Percentiles rank a stretch among this genome's conserved stretches.
Evolutionary conservation across 2,329 filamentous ascomycete genomes (phyloP).

Genomic region (Onygenales sp.): DNA sequence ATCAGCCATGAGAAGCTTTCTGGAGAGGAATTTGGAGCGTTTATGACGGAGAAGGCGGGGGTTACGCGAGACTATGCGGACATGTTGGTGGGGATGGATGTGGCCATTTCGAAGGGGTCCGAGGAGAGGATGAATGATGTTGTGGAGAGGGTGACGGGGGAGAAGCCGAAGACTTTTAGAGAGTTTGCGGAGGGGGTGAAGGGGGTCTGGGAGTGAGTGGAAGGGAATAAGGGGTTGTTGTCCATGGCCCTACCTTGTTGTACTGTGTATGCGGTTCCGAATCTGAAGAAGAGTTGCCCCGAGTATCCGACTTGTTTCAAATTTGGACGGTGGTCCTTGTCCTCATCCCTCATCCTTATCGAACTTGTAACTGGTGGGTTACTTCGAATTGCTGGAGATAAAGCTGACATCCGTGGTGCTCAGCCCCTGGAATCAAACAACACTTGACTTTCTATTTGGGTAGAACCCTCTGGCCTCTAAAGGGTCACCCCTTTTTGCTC

Average conservation of each 20-base stretch:
- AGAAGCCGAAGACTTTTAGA: conserved; percentile 20
- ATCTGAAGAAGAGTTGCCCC: no score
- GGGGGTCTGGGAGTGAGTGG: conserved; percentile 14
- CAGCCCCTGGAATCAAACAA: no score
- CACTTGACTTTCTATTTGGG: no score
- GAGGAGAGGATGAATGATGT: conserved; percentile 29
- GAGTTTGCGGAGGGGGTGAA: conserved; percentile 8
- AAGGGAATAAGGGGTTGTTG: neutral
- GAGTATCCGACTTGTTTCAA: no score
- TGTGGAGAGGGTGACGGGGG: conserved; percentile 25
- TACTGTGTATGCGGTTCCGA: neutral
- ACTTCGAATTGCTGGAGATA: no score
- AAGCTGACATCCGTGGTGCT: no score
- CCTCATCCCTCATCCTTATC: no score
- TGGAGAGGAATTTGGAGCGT: conserved; percentile 11
- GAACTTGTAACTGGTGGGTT: no score
- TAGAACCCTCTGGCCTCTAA: no score
- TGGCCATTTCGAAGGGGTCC: conserved; percentile 22
- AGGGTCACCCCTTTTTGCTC: no score
- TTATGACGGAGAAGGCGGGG: conserved; percentile 12
- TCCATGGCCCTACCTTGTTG: neutral
- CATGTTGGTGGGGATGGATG: conserved; percentile 22
- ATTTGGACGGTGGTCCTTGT: no score
- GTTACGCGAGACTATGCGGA: conserved; percentile 24
- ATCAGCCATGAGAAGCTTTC: conserved; percentile 28